Evolutionary conservation across 768 basidiomycete genomes (phyloP), one percentile per base, ranked within the genome.

Genomic region (Pisolithus albus): DNA sequence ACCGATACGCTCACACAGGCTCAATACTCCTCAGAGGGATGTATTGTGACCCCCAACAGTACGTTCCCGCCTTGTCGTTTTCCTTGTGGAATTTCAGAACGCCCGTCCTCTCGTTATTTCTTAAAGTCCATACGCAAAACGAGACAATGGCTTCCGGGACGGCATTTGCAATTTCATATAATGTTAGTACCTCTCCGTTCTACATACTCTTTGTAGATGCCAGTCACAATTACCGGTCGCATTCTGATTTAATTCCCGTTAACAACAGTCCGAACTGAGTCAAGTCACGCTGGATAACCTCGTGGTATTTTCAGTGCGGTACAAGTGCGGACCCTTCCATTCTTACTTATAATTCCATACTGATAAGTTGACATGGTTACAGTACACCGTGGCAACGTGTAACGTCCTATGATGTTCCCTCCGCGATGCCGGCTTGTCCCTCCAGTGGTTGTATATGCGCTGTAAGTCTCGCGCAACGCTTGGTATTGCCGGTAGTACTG

Each of bases 381-480:
- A 79, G 77, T 57, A 79, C 79, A 2, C 78, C 79, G 3, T 81
- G 76, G 76, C 75, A 74, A 60, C 74, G 78, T 32, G 30, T 76
- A 5, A 65, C 73, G 5, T 61, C 58, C 16, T 81, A 78, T 56
- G 66, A 74, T 19, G 77, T 80, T 18, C 79, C 78, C n/a, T 68
- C 70, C 13, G 69, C 63, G 8, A 62, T 80, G 63, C 79, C 79
- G 43, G 65, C 72, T 11, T 80, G 78, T 62, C 78, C 78, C 26
- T 47, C 64, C 8, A 77, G 60, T 30, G 79, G 79, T 5, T 81
- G 79, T 47, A 77, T 71, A 39, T 80, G 78, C 61, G 74, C 73
- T 56, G 74, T 75, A 57, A 62, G 73, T 63, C 36, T 39, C 8
- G 13, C 16, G 28, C 16, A 7, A 6, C 34, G 24, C 10, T 32